Conservation (phyloP, 208 protist genomes). For the Endotrypanum monterogeii region DNA sequence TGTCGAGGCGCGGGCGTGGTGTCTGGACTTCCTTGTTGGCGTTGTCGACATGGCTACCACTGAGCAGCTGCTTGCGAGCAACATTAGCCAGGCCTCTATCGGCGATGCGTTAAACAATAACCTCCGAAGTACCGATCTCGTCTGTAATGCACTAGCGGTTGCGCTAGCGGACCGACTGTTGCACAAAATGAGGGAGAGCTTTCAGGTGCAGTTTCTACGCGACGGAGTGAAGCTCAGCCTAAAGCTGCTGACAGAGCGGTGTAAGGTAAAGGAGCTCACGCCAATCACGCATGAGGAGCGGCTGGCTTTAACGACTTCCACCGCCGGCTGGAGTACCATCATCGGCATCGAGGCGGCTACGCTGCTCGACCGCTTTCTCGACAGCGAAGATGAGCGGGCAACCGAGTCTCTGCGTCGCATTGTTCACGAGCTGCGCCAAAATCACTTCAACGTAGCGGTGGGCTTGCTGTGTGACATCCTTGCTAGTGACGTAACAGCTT, state of each 20-base stretch:
- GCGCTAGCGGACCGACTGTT: slow-evolving; percentile 60
- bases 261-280: slow-evolving; percentile 16
- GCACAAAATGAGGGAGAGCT: slow-evolving; percentile 66
- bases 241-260: slow-evolving; percentile 35
- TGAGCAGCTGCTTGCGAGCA: slow-evolving; percentile 40
- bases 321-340: slow-evolving; percentile 43
- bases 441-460: slow-evolving; percentile 45
- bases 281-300: slow-evolving; percentile 14
- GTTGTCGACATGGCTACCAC: slow-evolving; percentile 52
- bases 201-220: slow-evolving; percentile 70
- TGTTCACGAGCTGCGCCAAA: slow-evolving; percentile 40
- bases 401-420: slow-evolving; percentile 40
- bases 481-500: slow-evolving; percentile 51
- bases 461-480: slow-evolving; percentile 42
- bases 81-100: slow-evolving; percentile 35
- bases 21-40: slow-evolving; percentile 63
- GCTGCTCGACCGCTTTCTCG: slow-evolving; percentile 40
- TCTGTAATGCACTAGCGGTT: slow-evolving; percentile 60
- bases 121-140: slow-evolving; percentile 46
- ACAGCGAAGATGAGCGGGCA: slow-evolving; percentile 40
- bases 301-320: slow-evolving; percentile 21
- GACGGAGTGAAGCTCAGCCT: slow-evolving; percentile 80
- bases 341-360: slow-evolving; percentile 41
- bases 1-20: slow-evolving; percentile 36
- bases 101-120: slow-evolving; percentile 65